phyloP scores from a whole-genome alignment of 106 monocot genomes.

The Dendrobium chrysotoxum region DNA sequence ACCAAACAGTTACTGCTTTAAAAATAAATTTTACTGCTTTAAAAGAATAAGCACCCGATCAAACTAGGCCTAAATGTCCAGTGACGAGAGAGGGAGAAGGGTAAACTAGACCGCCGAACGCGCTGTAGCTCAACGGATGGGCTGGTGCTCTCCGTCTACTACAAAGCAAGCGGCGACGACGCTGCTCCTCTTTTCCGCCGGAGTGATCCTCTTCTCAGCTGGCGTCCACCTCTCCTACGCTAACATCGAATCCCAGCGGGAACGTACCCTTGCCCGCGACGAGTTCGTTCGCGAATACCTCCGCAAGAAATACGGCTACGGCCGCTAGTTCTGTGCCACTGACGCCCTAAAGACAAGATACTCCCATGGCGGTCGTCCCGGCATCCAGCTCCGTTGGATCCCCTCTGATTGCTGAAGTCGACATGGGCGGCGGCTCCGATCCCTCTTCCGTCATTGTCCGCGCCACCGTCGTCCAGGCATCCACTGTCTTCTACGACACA shows the following conservation, averaged over 20 bases:
- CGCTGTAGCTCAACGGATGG: constrained; percentile 10
- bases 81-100: no score
- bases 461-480: constrained; percentile 86
- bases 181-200: constrained; percentile 30
- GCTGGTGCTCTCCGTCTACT: constrained; percentile 44
- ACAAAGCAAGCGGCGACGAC: constrained; percentile 28
- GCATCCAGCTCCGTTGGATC: neutral
- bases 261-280: constrained; percentile 61
- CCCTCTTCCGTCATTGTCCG: constrained; percentile 45
- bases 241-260: constrained; percentile 58
- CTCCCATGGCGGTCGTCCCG: constrained; percentile 40
- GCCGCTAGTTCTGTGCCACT: neutral
- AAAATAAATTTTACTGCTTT: no score
- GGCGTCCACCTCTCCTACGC: constrained; percentile 75
- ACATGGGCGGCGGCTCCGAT: constrained; percentile 67
- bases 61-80: no score
- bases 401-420: constrained; percentile 26
- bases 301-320: constrained; percentile 53
- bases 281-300: constrained; percentile 49
- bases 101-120: neutral
- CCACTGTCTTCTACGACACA: constrained; percentile 91
- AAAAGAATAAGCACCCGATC: no score
- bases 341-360: neutral
- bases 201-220: constrained; percentile 30
- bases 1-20: no score